A percentile compares a stretch with the other conserved stretches of the same genome.
Conservation (phyloP, 2,329 filamentous ascomycete genomes). For the Penicillium sp. region DNA sequence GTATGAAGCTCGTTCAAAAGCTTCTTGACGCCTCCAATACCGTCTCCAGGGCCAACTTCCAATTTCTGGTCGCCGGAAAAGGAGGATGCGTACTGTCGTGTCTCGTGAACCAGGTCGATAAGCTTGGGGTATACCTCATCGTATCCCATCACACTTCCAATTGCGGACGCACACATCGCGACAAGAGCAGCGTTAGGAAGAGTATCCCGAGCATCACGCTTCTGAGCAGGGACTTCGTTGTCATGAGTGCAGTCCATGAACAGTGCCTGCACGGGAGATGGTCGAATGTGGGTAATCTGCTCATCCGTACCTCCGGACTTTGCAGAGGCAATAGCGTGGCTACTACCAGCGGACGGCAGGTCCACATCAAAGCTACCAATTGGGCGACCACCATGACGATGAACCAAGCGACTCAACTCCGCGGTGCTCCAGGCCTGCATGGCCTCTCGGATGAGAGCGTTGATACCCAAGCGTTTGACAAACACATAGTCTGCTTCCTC, state of each 20-base stretch:
- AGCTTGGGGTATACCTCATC: constrained; percentile 94
- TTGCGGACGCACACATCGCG: constrained; percentile 92
- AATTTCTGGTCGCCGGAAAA: constrained; percentile 61
- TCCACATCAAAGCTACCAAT: constrained; percentile 98
- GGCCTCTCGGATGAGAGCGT: constrained; percentile 88
- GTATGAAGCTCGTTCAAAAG: constrained; percentile 92
- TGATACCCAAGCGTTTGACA: constrained; percentile 87
- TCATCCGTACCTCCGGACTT: constrained; percentile 48
- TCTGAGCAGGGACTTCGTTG: constrained; percentile 94
- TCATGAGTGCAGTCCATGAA: constrained; percentile 99
- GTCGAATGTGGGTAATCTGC: constrained; percentile 76
- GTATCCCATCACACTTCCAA: constrained; percentile 96
- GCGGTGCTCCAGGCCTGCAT: constrained; percentile 98
- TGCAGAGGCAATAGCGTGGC: constrained; percentile 37
- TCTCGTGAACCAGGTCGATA: constrained; percentile 92
- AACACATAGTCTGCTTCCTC: constrained; percentile 97
- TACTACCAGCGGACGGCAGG: constrained; percentile 68
- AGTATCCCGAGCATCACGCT: constrained; percentile 90
- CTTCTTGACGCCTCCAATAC: constrained; percentile 89
- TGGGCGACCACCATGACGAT: constrained; percentile 87
- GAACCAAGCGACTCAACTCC: constrained; percentile 88
- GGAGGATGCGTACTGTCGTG: constrained; percentile 74
- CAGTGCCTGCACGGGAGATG: constrained; percentile 85
- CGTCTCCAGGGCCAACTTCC: constrained; percentile 67
- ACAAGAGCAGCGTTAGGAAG: constrained; percentile 92